Percentiles rank a stretch among this genome's conserved stretches.
Evolutionary conservation across 1,284 basidiomycete species (phyloP).

Genomic region (Porogramme epimiltina): DNA sequence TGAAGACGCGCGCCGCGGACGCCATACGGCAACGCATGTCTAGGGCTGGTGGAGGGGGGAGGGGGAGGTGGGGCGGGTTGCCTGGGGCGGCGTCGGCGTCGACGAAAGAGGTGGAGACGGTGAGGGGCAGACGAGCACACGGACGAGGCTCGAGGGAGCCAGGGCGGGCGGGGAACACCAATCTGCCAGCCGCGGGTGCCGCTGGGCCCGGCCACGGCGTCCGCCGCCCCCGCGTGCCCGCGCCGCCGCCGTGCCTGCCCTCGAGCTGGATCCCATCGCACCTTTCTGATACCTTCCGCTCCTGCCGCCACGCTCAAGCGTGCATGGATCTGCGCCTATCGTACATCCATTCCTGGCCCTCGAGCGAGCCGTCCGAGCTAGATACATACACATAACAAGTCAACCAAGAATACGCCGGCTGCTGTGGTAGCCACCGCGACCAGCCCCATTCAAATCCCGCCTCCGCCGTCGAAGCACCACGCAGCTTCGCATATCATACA

Average conservation of each 20-base stretch:
- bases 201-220: background rate
- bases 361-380: background rate
- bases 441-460: background rate
- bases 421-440: too few species aligned
- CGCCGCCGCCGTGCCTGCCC: background rate
- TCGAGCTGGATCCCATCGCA: background rate
- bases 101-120: constrained; percentile 3
- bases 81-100: constrained; percentile 24
- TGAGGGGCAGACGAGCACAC: background rate
- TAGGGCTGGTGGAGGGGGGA: constrained; percentile 13
- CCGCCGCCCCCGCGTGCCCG: background rate
- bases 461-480: too few species aligned
- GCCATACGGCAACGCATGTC: constrained; percentile 33
- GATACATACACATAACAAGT: too few species aligned
- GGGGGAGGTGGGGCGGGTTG: constrained; percentile 9
- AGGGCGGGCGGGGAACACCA: too few species aligned
- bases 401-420: too few species aligned
- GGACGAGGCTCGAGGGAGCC: too few species aligned
- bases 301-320: too few species aligned
- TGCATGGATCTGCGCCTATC: too few species aligned
- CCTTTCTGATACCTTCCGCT: background rate
- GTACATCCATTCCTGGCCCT: background rate
- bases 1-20: constrained; percentile 34
- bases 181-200: too few species aligned
- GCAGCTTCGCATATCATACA: too few species aligned